Conservation (phyloP, 768 basidiomycete species). For the Amanita pallidorosea region DNA sequence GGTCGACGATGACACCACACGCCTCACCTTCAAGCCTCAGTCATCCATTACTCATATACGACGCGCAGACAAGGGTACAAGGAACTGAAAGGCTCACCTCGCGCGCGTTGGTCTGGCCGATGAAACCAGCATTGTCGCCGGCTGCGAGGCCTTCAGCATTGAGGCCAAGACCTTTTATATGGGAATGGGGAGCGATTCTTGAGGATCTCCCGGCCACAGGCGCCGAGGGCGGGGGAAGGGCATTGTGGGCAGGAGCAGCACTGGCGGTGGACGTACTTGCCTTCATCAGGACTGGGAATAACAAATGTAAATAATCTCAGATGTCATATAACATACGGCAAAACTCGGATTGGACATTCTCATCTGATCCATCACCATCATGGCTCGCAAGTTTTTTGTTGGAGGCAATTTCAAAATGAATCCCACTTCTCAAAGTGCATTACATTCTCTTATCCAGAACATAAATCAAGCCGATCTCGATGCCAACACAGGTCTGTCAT, state of each 20-base stretch:
- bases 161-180: conserved; percentile 93
- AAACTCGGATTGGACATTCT: neutral
- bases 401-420: conserved; percentile 99
- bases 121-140: conserved; percentile 71
- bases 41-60: neutral
- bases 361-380: conserved; percentile 15
- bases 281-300: conserved; percentile 16
- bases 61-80: neutral
- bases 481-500: conserved; percentile 52
- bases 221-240: conserved; percentile 48
- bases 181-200: conserved; percentile 85
- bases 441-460: conserved; percentile 50
- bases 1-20: conserved; percentile 83
- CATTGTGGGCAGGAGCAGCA: conserved; percentile 56
- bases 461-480: conserved; percentile 80
- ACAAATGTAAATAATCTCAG: neutral
- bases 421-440: conserved; percentile 54
- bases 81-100: conserved; percentile 45
- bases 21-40: conserved; percentile 38
- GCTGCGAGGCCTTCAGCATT: conserved; percentile 73
- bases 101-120: conserved; percentile 83
- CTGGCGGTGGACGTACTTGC: conserved; percentile 32
- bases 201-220: conserved; percentile 53
- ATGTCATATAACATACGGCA: too few relatives aligned
- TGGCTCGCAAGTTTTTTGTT: conserved; percentile 85